Evolutionary conservation across 2,329 filamentous ascomycete species (phyloP).

Genomic region (Claviceps cyperi): DNA sequence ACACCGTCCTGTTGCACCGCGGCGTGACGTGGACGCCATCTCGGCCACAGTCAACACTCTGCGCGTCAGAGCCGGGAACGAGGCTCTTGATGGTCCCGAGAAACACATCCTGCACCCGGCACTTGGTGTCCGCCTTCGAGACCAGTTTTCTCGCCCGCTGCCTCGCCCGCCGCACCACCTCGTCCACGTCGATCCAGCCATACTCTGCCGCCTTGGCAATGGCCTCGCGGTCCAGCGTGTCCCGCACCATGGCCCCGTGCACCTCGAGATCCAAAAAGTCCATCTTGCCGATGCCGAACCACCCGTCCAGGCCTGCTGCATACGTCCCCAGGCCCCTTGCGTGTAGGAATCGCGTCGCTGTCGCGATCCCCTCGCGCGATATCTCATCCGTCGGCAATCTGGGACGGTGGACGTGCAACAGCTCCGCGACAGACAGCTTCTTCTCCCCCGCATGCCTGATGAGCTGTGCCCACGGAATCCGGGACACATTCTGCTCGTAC

Average conservation of each 20-base stretch:
- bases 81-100: not conserved
- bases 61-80: not conserved
- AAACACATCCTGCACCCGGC: not conserved
- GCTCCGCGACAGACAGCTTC: conserved; percentile 4
- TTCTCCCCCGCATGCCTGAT: conserved; percentile 4
- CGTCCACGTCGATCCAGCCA: conserved; percentile 8
- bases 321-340: not conserved
- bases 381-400: conserved; percentile 12
- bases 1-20: not conserved
- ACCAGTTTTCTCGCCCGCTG: not conserved
- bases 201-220: conserved; percentile 4
- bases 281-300: conserved; percentile 3
- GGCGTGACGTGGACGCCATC: conserved; percentile 4
- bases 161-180: not conserved
- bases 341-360: conserved; percentile 10
- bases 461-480: conserved; percentile 7
- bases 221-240: conserved; percentile 9
- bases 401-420: conserved; percentile 11
- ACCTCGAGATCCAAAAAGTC: conserved; percentile 14
- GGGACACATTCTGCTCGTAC: conserved; percentile 9
- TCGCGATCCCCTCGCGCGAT: conserved; percentile 6
- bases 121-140: not conserved
- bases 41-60: not conserved
- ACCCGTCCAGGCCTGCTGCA: conserved; percentile 7
- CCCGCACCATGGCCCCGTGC: conserved; percentile 10